Conservation (phyloP, 805 yeast species). For the Priceomyces haplophilus region DNA sequence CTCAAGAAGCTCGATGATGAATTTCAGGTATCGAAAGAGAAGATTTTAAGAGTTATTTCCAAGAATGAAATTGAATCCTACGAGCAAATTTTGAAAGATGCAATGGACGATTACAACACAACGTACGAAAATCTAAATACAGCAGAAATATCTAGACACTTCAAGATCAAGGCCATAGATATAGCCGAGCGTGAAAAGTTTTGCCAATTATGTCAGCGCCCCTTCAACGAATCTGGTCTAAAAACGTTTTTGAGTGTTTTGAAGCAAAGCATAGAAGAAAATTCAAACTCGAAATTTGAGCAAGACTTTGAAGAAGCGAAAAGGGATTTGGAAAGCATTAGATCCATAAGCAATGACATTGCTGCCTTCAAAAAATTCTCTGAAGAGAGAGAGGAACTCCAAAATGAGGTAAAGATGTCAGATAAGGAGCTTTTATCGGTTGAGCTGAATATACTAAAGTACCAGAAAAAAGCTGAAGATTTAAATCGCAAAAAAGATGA, state of each 20-base stretch:
- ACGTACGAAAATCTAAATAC: slow-evolving; percentile 67
- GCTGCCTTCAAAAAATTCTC: slow-evolving; percentile 23
- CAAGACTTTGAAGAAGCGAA: slow-evolving; percentile 29
- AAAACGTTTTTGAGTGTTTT: slow-evolving; percentile 26
- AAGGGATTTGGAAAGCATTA: slow-evolving; percentile 29
- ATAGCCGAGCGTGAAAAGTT: slow-evolving; percentile 54
- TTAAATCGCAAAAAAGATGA: slow-evolving; percentile 8
- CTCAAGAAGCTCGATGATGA: slow-evolving; percentile 7
- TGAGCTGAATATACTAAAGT: background rate
- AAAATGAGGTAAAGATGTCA: slow-evolving; percentile 1
- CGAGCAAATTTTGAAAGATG: slow-evolving; percentile 46
- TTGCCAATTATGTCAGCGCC: slow-evolving; percentile 72
- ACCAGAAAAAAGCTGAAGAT: slow-evolving; percentile 5
- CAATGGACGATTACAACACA: slow-evolving; percentile 59
- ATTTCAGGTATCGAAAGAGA: slow-evolving; percentile 4
- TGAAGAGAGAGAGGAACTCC: slow-evolving; percentile 11
- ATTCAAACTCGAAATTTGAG: slow-evolving; percentile 25
- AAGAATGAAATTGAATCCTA: slow-evolving; percentile 48
- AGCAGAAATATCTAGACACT: slow-evolving; percentile 63
- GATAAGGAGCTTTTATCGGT: slow-evolving; percentile 2
- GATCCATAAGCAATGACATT: slow-evolving; percentile 28
- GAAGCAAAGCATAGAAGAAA: slow-evolving; percentile 25
- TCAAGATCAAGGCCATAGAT: slow-evolving; percentile 66
- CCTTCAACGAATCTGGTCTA: slow-evolving; percentile 47
- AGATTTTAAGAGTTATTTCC: slow-evolving; percentile 24